Base-by-base conservation (phyloP, 805 yeast species). In the Saturnispora kantuleensis region DNA sequence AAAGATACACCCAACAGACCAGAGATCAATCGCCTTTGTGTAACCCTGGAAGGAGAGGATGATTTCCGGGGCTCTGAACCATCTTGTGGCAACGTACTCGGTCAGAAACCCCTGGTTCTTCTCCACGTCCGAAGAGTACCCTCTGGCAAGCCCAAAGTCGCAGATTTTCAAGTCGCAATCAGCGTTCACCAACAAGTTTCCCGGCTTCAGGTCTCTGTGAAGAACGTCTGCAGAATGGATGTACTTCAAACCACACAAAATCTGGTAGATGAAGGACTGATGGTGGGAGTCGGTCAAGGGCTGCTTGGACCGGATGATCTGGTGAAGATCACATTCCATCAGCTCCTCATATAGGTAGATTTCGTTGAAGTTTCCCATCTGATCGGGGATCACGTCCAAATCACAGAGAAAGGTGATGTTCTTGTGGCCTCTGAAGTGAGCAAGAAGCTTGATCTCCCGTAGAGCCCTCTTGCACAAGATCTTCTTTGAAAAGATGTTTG, bases 281-380 rank as follows among this genome's bases (percentile, higher is more conserved):
- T 85, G 89, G 63, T 93, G 98, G 30, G 89, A 86, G 60, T 93
- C 97, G 1, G 96, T 86, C 52, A 93, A 70, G 0, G 95, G 84
- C 63, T 93, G 97, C 16, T 89, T 90, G 10, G 96, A 84, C 53
- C 95, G 75, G 50, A 93, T 90, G 56, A 93, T 93, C 63, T 90
- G 97, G 64, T 90, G 96, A 87, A 93, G 82, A 63, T 93, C 98
- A 65, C 97, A 90, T 63, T 90, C 97, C 97, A 93, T 93, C 55
- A 90, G 70, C 64, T 90, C 98, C 63, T 93, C 98, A 58, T 93
- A 93, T 7, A 93, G 70, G 54, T 93, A 93, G 10, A 93, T 73
- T 56, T 94, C 98, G 63, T 89, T 88, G 69, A 90, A 90, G 43
- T 77, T 76, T 3, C 80, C 80, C 13, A 71, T 66, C 2, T 73